Percentiles rank a stretch among this genome's conserved stretches.
These are phyloP conservation scores for Bruguiera parviflora DNA, from an alignment of 345 rosid species.

Conservation along the genomic window DNA sequence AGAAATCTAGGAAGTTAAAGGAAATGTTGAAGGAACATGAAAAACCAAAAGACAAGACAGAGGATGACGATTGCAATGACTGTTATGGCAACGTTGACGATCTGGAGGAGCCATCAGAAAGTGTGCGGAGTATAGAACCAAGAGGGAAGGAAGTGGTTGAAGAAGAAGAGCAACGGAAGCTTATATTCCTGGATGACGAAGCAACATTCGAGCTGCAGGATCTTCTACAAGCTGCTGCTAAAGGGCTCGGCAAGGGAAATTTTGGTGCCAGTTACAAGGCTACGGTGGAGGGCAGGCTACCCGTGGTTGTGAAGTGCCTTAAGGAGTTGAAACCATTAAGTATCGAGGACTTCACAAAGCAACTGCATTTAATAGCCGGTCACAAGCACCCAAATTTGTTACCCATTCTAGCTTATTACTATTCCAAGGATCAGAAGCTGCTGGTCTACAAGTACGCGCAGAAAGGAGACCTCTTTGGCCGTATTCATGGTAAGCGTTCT, in stretches of 20 bases:
- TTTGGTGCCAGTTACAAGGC: constrained; percentile 51
- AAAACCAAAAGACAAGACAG: background rate
- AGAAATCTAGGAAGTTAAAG: constrained; percentile 27
- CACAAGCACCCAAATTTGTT: constrained; percentile 50
- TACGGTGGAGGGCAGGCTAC: constrained; percentile 23
- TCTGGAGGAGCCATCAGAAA: background rate
- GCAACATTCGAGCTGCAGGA: constrained; percentile 33
- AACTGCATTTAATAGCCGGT: constrained; percentile 23
- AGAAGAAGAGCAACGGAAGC: constrained; percentile 30
- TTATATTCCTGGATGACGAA: constrained; percentile 31
- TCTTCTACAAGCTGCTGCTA: constrained; percentile 50
- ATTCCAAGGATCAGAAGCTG: constrained; percentile 63
- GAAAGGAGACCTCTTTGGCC: constrained; percentile 48
- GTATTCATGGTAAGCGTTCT: constrained; percentile 44
- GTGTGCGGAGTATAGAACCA: background rate
- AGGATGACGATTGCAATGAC: background rate
- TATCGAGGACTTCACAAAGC: constrained; percentile 37
- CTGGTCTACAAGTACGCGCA: constrained; percentile 36
- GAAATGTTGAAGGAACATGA: constrained; percentile 13
- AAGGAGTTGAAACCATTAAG: constrained; percentile 47
- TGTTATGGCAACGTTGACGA: background rate
- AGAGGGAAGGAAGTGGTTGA: background rate
- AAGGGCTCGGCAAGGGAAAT: constrained; percentile 48
- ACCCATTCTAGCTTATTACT: constrained; percentile 65
- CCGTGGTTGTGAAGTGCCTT: constrained; percentile 44